Base-by-base conservation (phyloP, 176 grass and related monocot species). In the Carex scoparia region DNA sequence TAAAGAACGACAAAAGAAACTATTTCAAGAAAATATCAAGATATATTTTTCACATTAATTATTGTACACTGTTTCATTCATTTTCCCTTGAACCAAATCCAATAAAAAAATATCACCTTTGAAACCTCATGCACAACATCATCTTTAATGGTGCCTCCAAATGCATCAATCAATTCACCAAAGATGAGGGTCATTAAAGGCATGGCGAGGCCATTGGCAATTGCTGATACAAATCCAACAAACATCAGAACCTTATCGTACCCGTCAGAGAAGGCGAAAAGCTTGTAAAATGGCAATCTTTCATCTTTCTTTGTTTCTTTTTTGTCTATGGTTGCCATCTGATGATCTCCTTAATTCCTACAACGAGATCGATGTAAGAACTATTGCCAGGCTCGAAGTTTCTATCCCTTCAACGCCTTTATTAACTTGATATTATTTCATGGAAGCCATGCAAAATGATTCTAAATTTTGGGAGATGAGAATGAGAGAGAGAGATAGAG, bases 111-210 rank as follows among this genome's bases (percentile, higher is more conserved):
- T 14, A 12, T 77, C 27, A 87, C 89, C 85, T 90, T 90, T 31
- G 89, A 87, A 79, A 90, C 85, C 54, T 80, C 65, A 38, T 73
- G 81, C 51, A 90, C 85, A 40, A 90, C 66, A 55, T 78, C 44
- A 14, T 80, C 37, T 28, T 15, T 10, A 51, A 10, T 18, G 65
- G 55, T 44, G 64, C 33, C 8, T n/a, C 81, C 89, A 63, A 90
- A 90, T 12, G 85, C 74, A 53, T 90, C 73, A 82, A 90, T 81
- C 56, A 87, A 84, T 84, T 87, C 28, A 28, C 85, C 89, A 12
- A 90, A 87, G 69, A 90, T 63, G 81, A 85, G 63, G 11, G 89
- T 81, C 85, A 90, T 85, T 11, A 87, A 12, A 33, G 89, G 81
- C 89, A 90, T 84, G 7, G 89, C 72, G n/a, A 90, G 16, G 16